Evolutionary conservation across 352 stramenopile species (phyloP).

Genomic region (Globisporangium megalacanthum): DNA sequence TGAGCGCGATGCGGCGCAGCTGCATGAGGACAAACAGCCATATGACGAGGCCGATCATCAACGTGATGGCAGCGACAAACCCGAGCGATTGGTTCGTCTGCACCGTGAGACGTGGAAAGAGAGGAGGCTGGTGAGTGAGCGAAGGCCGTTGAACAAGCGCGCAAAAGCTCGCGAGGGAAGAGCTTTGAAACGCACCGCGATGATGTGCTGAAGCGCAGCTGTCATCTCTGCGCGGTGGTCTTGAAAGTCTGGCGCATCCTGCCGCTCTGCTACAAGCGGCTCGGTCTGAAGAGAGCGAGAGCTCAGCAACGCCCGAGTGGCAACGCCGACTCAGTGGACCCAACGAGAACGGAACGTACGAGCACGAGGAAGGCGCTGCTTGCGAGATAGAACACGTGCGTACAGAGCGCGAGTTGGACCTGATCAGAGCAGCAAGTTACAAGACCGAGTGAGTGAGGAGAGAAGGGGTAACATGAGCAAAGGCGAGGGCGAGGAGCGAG

Average conservation of each 20-base stretch:
- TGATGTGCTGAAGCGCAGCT: slow-evolving; percentile 45
- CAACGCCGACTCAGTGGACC: background rate
- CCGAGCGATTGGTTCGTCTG: slow-evolving; percentile 61
- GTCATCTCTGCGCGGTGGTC: slow-evolving; percentile 16
- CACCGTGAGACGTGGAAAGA: slow-evolving; percentile 1
- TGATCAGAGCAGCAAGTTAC: slow-evolving; percentile 5
- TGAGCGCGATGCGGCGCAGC: slow-evolving; percentile 60
- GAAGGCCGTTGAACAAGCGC: too few relatives aligned
- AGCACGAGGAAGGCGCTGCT: slow-evolving; percentile 54
- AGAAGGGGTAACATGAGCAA: background rate
- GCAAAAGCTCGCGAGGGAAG: background rate
- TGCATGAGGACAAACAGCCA: slow-evolving; percentile 76
- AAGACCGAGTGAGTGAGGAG: too few relatives aligned
- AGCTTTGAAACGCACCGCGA: slow-evolving; percentile 27
- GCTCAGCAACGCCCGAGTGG: background rate
- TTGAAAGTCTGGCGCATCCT: background rate
- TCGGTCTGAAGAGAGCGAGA: slow-evolving; percentile 22
- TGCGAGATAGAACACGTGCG: slow-evolving; percentile 44
- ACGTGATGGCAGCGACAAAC: slow-evolving; percentile 57
- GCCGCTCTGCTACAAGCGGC: slow-evolving; percentile 17
- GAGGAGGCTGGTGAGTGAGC: too few relatives aligned
- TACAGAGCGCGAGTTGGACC: slow-evolving; percentile 37
- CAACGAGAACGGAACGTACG: slow-evolving; percentile 14
- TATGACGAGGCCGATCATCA: slow-evolving; percentile 55
- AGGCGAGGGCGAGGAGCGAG: background rate